Conservation (phyloP, 352 stramenopile genomes). For the Peronospora belbahrii region DNA sequence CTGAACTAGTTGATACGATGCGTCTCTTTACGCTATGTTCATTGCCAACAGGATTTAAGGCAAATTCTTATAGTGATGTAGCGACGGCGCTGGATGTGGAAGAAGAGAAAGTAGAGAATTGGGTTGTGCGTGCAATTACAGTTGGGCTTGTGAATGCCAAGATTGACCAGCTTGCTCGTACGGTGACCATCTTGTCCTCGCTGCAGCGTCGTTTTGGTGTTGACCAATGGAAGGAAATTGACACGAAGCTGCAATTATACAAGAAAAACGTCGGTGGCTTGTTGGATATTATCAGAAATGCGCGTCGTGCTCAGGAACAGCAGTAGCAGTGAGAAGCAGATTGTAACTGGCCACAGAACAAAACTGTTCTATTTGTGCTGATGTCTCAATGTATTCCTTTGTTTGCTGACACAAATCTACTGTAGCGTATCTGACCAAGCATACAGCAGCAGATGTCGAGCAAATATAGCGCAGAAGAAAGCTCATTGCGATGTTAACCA, state of each 20-base stretch:
- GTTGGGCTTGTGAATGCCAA: slow-evolving; percentile 88
- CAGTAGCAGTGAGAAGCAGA: slow-evolving; percentile 26
- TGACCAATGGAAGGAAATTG: slow-evolving; percentile 87
- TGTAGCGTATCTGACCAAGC: no score
- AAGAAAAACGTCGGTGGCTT: slow-evolving; percentile 90
- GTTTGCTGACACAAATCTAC: no score
- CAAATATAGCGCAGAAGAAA: no score
- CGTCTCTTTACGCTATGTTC: slow-evolving; percentile 89
- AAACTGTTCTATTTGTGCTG: not conserved
- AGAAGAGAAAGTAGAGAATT: slow-evolving; percentile 88
- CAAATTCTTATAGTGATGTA: slow-evolving; percentile 86
- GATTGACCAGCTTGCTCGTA: slow-evolving; percentile 91
- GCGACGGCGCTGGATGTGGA: slow-evolving; percentile 74
- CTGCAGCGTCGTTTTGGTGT: slow-evolving; percentile 79
- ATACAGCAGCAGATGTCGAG: no score
- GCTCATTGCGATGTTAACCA: no score
- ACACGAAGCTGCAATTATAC: slow-evolving; percentile 86
- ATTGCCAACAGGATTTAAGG: slow-evolving; percentile 86
- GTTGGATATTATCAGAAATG: slow-evolving; percentile 76
- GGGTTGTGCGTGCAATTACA: slow-evolving; percentile 91
- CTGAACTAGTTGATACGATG: slow-evolving; percentile 78
- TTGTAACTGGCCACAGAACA: slow-evolving; percentile 25
- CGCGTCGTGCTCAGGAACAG: slow-evolving; percentile 55
- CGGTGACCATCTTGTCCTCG: slow-evolving; percentile 79
- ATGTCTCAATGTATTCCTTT: not conserved